Conservation (phyloP, 805 yeast genomes). For the Blastobotrys parvus region DNA sequence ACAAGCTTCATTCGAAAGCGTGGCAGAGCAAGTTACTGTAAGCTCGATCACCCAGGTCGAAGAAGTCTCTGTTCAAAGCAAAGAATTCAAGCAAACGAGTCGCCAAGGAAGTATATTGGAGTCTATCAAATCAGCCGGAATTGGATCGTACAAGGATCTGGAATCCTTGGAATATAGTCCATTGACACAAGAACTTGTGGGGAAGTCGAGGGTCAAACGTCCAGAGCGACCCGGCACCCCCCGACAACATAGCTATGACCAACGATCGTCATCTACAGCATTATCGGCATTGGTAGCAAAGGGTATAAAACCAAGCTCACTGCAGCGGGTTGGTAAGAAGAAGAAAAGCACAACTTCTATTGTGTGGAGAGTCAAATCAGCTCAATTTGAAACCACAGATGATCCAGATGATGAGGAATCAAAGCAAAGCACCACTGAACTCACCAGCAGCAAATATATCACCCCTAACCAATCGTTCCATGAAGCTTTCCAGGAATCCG, state of each 20-base stretch:
- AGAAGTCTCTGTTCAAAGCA: no score
- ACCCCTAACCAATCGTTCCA: not conserved
- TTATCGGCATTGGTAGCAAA: conserved; percentile 2
- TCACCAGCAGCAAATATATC: not conserved
- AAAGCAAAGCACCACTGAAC: not conserved
- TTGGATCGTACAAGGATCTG: not conserved
- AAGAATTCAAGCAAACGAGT: no score
- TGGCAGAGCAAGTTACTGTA: no score
- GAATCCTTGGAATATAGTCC: conserved; percentile 1
- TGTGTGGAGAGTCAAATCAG: not conserved
- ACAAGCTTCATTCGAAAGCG: no score
- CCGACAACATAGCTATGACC: conserved; percentile 8
- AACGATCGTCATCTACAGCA: conserved; percentile 9
- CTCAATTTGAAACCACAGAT: not conserved
- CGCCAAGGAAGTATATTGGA: not conserved
- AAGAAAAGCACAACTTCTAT: not conserved
- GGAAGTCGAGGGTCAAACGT: not conserved
- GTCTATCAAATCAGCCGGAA: not conserved
- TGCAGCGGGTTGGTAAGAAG: not conserved
- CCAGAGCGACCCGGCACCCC: not conserved
- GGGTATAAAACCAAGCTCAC: not conserved
- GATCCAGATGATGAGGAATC: not conserved
- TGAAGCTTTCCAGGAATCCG: not conserved
- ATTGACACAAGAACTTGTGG: not conserved
- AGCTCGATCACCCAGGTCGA: no score